These are phyloP conservation scores for Fraxinus nigra DNA, from an alignment of 305 asterid genomes.

Conservation along the genomic window DNA sequence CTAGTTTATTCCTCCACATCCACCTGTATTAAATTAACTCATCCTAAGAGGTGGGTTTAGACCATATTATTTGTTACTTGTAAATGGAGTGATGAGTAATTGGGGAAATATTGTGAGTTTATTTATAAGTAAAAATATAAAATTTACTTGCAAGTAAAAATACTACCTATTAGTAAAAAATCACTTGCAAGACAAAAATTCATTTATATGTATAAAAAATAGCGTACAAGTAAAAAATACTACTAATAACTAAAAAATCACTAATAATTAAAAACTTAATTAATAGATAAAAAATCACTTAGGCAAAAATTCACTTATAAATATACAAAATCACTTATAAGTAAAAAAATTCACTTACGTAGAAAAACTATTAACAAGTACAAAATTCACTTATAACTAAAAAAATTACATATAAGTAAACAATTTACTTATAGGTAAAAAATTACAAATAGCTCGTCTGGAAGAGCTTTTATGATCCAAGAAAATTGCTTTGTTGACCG, in stretches of 20 bases:
- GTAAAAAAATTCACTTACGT: neutral
- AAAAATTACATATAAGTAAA: neutral
- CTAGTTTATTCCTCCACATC: neutral
- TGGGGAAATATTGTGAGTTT: neutral
- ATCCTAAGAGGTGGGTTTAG: neutral
- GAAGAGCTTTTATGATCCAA: no score
- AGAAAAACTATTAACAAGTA: neutral
- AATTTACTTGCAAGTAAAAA: neutral
- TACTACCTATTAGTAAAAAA: neutral
- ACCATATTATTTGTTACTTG: neutral
- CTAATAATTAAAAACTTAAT: no score
- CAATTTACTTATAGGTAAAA: neutral
- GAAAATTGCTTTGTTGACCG: no score
- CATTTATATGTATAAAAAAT: no score
- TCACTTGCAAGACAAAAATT: neutral
- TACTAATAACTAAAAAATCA: neutral
- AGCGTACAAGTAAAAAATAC: neutral
- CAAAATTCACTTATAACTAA: neutral
- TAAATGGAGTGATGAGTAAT: neutral
- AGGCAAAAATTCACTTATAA: neutral
- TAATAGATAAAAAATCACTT: neutral
- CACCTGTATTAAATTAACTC: neutral
- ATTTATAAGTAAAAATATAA: neutral
- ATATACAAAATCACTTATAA: neutral
- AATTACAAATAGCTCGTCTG: no score